Base-by-base conservation (phyloP, 2,329 filamentous ascomycete species). In the Calonectria hawksworthii region DNA sequence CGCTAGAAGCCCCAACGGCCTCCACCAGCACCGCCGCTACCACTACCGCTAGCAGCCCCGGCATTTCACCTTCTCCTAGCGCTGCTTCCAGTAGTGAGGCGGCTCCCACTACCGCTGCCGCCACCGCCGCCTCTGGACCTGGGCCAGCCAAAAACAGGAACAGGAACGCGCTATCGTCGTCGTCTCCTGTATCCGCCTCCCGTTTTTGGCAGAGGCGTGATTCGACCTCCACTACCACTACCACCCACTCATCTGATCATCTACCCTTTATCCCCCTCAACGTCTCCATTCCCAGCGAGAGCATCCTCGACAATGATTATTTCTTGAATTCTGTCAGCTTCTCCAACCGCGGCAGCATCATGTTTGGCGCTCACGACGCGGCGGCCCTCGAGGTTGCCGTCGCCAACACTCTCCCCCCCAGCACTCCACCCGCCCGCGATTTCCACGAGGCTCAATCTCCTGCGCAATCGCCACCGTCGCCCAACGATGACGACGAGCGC, bases 291-390 rank as follows among this genome's bases (percentile, higher is more conserved):
- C 91, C 91, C 54, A 89, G 88, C 70, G 89, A 90, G 72, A 87
- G 84, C 79, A 85, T 93, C 70, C 85, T 92, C 76, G 91, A 91
- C 75, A 89, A 92, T 85, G 90, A 89, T 79, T 90, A 89, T 79
- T 90, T 91, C 81, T 83, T 93, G 80, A 87, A 85, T 77, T 86
- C 87, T 71, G 83, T 93, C 77, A 88, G 88, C 77, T 93, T 93
- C 81, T 92, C 91, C 72, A 92, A 92, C 76, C 88, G 92, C 78
- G 92, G 92, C 77, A 93, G 91, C 83, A 86, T 93, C 79, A 91
- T 93, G 88, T 88, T 92, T 81, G 88, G 89, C 75, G 88, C 87
- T 68, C 88, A 88, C 81, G 86, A 80, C 74, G 77, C 76, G 50
- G 65, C 72, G 69, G 68, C 70, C 68, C 34, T 81, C 73, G 79